Percentiles rank a stretch among this genome's conserved stretches.
Evolutionary conservation across 2,329 filamentous ascomycete genomes (phyloP).

Genomic region (Knufia fluminis): DNA sequence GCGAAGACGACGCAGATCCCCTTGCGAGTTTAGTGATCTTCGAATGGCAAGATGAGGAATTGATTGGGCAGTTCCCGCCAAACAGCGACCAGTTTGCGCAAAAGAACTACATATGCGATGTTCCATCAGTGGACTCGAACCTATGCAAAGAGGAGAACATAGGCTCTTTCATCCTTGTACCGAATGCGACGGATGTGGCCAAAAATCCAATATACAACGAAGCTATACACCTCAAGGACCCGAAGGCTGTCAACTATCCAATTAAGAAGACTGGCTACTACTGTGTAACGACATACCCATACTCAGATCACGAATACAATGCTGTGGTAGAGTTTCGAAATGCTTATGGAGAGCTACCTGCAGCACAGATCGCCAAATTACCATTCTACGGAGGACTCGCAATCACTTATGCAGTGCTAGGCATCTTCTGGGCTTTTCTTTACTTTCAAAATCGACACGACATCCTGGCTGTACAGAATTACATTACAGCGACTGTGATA

Average conservation of each 20-base stretch:
- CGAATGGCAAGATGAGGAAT: slow-evolving; percentile 77
- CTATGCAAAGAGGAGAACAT: slow-evolving; percentile 69
- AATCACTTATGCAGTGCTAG: slow-evolving; percentile 83
- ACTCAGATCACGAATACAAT: slow-evolving; percentile 58
- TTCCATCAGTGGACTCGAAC: slow-evolving; percentile 56
- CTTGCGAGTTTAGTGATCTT: slow-evolving; percentile 81
- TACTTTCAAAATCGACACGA: slow-evolving; percentile 92
- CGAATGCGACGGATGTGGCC: slow-evolving; percentile 64
- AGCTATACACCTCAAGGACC: slow-evolving; percentile 71
- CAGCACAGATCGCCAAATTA: slow-evolving; percentile 90
- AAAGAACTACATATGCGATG: slow-evolving; percentile 67
- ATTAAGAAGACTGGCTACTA: slow-evolving; percentile 93
- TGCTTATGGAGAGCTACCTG: slow-evolving; percentile 89
- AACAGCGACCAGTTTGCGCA: slow-evolving; percentile 49
- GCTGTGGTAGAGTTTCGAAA: slow-evolving; percentile 88
- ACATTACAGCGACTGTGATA: slow-evolving; percentile 91
- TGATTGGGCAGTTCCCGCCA: slow-evolving; percentile 61
- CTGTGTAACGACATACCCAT: slow-evolving; percentile 73
- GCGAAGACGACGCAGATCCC: slow-evolving; percentile 56
- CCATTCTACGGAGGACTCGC: slow-evolving; percentile 94
- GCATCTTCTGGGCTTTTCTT: slow-evolving; percentile 82
- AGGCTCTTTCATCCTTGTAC: slow-evolving; percentile 72
- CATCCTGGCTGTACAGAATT: slow-evolving; percentile 96
- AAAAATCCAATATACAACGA: slow-evolving; percentile 65
- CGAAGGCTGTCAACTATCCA: slow-evolving; percentile 64